A percentile compares a stretch with the other conserved stretches of the same genome.
Evolutionary conservation across 164 flowering plant genomes (phyloP).

Genomic region (Liquidambar formosana): DNA sequence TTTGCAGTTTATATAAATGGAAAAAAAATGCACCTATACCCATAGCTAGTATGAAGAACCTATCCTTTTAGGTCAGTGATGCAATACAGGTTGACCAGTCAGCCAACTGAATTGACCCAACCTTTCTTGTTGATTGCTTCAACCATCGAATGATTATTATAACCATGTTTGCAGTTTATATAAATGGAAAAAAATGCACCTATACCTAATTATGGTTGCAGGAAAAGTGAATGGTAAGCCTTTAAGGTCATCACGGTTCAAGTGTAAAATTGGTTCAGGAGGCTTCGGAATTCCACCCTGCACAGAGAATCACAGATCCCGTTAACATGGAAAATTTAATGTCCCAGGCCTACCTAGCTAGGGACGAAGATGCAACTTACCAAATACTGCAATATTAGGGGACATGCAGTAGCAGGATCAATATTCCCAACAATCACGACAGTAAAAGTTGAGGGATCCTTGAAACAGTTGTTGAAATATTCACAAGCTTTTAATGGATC

Average conservation of each 20-base stretch:
- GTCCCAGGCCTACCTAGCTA: background rate
- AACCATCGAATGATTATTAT: too few species aligned
- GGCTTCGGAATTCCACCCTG: constrained; percentile 96
- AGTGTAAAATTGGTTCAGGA: constrained; percentile 55
- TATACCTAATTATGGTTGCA: constrained; percentile 56
- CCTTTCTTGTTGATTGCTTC: too few species aligned
- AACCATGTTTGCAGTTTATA: background rate
- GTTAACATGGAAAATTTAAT: constrained; percentile 11
- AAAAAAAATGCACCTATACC: too few species aligned
- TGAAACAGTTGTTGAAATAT: constrained; percentile 84
- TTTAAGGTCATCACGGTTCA: constrained; percentile 80
- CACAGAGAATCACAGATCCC: constrained; percentile 20
- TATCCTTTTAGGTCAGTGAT: too few species aligned
- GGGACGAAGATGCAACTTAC: constrained; percentile 37
- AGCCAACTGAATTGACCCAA: too few species aligned
- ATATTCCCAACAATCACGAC: constrained; percentile 92
- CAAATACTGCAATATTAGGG: constrained; percentile 81
- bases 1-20: too few species aligned
- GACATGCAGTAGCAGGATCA: constrained; percentile 65
- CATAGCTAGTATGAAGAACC: too few species aligned
- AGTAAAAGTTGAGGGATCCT: constrained; percentile 91
- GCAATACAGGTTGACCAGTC: too few species aligned
- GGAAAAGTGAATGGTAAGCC: constrained; percentile 92
- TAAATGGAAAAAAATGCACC: background rate
- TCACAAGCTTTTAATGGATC: constrained; percentile 81